Percentiles rank a stretch among this genome's conserved stretches.
phyloP scores from a whole-genome alignment of 108 stramenopile species.

The Skeletonema costatum region DNA sequence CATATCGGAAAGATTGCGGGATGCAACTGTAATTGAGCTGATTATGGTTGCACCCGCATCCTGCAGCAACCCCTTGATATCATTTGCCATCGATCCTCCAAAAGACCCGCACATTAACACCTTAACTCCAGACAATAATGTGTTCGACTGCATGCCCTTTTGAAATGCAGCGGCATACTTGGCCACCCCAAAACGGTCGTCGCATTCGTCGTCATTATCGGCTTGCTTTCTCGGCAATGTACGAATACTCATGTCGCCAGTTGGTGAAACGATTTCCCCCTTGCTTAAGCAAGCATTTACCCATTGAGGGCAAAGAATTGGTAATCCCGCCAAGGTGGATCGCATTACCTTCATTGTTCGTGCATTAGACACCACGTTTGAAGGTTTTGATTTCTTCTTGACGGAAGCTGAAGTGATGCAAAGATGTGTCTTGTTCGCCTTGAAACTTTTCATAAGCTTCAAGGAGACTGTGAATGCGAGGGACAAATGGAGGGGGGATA shows the following conservation, averaged over 20 bases:
- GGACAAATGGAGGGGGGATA: not conserved
- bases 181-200: slow-evolving; percentile 57
- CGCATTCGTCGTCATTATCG: not conserved
- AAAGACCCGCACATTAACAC: slow-evolving; percentile 64
- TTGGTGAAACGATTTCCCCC: slow-evolving; percentile 25
- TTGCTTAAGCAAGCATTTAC: slow-evolving; percentile 42
- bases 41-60: slow-evolving; percentile 68
- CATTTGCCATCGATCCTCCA: slow-evolving; percentile 32
- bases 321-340: slow-evolving; percentile 71
- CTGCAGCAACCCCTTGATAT: slow-evolving; percentile 55
- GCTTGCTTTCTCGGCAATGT: slow-evolving; percentile 32
- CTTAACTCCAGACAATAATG: slow-evolving; percentile 26
- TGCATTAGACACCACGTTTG: slow-evolving; percentile 41
- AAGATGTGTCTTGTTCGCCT: slow-evolving; percentile 63
- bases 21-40: slow-evolving; percentile 35
- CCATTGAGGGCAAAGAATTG: slow-evolving; percentile 77
- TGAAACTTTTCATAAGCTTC: slow-evolving; percentile 58
- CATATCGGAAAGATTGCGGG: slow-evolving; percentile 24
- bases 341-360: slow-evolving; percentile 84
- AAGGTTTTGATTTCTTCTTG: not conserved
- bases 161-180: slow-evolving; percentile 52
- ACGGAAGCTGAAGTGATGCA: slow-evolving; percentile 56
- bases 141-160: not conserved
- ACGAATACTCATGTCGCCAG: slow-evolving; percentile 34
- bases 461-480: slow-evolving; percentile 41